phyloP scores from a whole-genome alignment of 192 early-diverging fungal species.

The Rhizophagus prolifer region DNA sequence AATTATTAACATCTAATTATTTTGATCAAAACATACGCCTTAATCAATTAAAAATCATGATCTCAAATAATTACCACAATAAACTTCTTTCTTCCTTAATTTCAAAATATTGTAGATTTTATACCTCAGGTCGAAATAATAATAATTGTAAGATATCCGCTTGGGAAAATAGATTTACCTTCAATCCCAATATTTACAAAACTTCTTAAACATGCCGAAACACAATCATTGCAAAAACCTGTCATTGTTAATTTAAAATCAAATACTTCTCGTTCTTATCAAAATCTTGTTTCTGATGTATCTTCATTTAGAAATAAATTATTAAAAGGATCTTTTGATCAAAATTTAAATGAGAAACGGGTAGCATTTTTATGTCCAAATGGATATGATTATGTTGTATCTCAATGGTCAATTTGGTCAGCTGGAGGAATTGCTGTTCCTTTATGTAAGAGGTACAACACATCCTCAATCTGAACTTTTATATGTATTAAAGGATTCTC shows the following conservation, averaged over 20 bases:
- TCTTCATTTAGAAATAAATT: constrained; percentile 29
- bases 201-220: constrained; percentile 32
- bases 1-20: too few species aligned
- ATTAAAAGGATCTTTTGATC: constrained; percentile 15
- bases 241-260: constrained; percentile 39
- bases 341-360: constrained; percentile 34
- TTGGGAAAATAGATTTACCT: constrained; percentile 27
- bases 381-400: constrained; percentile 65
- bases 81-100: neutral
- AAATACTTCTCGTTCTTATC: constrained; percentile 32
- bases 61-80: neutral
- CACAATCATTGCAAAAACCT: constrained; percentile 3
- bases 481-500: constrained; percentile 71
- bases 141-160: neutral
- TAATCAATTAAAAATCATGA: too few species aligned
- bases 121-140: neutral
- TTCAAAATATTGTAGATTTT: neutral
- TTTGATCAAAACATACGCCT: too few species aligned
- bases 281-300: constrained; percentile 34
- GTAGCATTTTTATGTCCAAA: constrained; percentile 47
- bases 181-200: constrained; percentile 38
- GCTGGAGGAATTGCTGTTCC: constrained; percentile 82
- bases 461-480: constrained; percentile 77
- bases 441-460: constrained; percentile 61
- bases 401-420: constrained; percentile 76